Conservation (phyloP, 805 yeast species). For the Millerozyma acaciae region DNA sequence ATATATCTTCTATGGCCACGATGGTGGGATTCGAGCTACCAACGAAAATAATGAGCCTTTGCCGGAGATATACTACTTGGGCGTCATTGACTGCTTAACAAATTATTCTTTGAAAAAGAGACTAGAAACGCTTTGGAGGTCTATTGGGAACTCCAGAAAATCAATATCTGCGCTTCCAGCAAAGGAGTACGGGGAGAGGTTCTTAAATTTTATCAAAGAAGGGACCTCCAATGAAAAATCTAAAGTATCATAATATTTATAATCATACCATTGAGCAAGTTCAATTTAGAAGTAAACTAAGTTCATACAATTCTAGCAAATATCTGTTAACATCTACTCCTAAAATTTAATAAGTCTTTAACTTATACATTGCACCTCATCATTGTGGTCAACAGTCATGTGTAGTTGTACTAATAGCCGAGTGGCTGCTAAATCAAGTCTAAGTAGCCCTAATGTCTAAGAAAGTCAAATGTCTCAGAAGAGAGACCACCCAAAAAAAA, state of each 20-base stretch:
- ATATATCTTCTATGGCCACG: conserved; percentile 66
- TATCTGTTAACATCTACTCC: not conserved
- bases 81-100: conserved; percentile 92
- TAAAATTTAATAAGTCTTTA: no score
- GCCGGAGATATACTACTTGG: conserved; percentile 77
- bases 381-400: no score
- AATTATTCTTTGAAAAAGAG: conserved; percentile 68
- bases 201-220: conserved; percentile 59
- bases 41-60: conserved; percentile 57
- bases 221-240: conserved; percentile 18
- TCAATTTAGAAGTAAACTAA: no score
- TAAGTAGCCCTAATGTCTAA: no score
- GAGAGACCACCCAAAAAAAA: conserved; percentile 14
- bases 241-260: conserved; percentile 3
- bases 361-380: no score
- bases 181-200: conserved; percentile 82
- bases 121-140: conserved; percentile 82
- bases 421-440: no score
- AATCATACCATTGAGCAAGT: no score
- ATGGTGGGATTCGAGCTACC: conserved; percentile 82
- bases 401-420: no score
- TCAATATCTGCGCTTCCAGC: conserved; percentile 90
- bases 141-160: conserved; percentile 61
- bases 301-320: no score
- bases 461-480: not conserved